phyloP scores from a whole-genome alignment of 345 rosid species.

The Aquilaria yunnanensis region DNA sequence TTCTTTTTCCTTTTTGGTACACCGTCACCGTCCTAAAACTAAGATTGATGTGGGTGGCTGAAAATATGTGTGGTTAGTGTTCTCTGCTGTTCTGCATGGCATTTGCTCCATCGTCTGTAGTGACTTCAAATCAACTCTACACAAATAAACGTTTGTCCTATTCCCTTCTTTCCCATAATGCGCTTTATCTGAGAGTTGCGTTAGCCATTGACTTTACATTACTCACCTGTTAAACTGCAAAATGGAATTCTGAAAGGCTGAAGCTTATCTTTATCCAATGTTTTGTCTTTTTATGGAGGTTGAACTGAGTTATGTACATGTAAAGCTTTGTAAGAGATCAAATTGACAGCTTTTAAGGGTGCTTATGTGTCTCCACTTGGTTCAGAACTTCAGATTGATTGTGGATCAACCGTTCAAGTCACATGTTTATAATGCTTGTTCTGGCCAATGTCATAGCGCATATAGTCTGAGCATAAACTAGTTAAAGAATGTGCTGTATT shows the following conservation, averaged over 20 bases:
- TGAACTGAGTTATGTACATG: neutral
- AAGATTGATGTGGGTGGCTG: too few species aligned
- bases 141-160: neutral
- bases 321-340: too few species aligned
- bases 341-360: neutral
- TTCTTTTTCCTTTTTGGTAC: too few species aligned
- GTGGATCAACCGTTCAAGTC: constrained; percentile 14
- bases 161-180: constrained; percentile 12
- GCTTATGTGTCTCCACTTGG: constrained; percentile 18
- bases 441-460: neutral
- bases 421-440: neutral
- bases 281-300: constrained; percentile 7
- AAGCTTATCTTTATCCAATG: neutral
- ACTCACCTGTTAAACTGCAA: constrained; percentile 5
- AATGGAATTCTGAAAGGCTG: neutral
- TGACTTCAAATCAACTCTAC: too few species aligned
- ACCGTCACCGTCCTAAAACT: too few species aligned
- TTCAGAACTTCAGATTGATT: constrained; percentile 1
- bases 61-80: too few species aligned
- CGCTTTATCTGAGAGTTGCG: constrained; percentile 16
- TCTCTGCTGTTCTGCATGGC: too few species aligned
- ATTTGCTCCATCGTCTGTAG: too few species aligned
- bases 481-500: constrained; percentile 8
- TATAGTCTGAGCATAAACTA: constrained; percentile 1
- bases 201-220: constrained; percentile 11